phyloP scores from a whole-genome alignment of 306 rosid genomes.

The Lupinus albus region DNA sequence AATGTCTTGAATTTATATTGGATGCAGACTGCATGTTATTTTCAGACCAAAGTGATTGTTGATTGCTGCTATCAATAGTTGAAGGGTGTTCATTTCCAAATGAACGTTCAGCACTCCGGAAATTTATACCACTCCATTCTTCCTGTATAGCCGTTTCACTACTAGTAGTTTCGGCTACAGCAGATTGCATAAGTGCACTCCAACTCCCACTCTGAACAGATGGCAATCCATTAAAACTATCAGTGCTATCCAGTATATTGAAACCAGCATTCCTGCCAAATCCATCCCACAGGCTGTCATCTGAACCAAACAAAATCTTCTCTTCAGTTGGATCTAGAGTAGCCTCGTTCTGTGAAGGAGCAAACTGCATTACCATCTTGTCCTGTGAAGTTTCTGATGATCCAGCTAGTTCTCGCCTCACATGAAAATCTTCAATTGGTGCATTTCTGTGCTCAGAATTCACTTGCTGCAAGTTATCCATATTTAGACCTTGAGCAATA shows the following conservation, averaged over 20 bases:
- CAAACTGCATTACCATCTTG: slow-evolving; percentile 59
- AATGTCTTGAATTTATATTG: slow-evolving; percentile 56
- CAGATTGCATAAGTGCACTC: slow-evolving; percentile 99
- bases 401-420: slow-evolving; percentile 62
- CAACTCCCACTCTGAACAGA: slow-evolving; percentile 88
- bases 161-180: slow-evolving; percentile 88
- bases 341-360: slow-evolving; percentile 69
- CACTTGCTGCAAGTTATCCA: slow-evolving; percentile 66
- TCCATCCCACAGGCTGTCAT: slow-evolving; percentile 86
- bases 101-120: slow-evolving; percentile 56
- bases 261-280: slow-evolving; percentile 66
- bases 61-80: slow-evolving; percentile 55
- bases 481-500: slow-evolving; percentile 60
- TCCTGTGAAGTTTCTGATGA: slow-evolving; percentile 67
- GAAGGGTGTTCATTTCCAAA: slow-evolving; percentile 63
- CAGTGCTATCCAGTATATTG: slow-evolving; percentile 62
- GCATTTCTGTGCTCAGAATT: slow-evolving; percentile 65
- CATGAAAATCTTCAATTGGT: slow-evolving; percentile 62
- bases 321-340: slow-evolving; percentile 96
- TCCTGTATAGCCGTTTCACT: slow-evolving; percentile 76
- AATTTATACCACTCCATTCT: slow-evolving; percentile 77
- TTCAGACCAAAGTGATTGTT: slow-evolving; percentile 66
- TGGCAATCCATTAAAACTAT: slow-evolving; percentile 61
- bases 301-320: slow-evolving; percentile 92
- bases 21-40: slow-evolving; percentile 60